Evolutionary conservation across 805 yeast species (phyloP).

Genomic region (Torulaspora gathmanii): DNA sequence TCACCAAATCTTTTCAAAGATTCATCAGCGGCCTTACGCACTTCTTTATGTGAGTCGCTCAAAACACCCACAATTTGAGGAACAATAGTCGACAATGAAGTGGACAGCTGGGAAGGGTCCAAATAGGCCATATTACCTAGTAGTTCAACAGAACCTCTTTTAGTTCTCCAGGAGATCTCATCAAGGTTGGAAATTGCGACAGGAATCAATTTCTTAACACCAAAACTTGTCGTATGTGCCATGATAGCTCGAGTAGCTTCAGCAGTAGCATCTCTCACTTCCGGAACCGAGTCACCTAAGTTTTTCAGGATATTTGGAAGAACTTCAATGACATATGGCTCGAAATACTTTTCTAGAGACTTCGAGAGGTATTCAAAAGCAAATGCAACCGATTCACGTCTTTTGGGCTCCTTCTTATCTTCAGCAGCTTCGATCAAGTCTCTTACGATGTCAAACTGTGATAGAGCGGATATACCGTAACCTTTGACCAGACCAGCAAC

Average conservation of each 20-base stretch:
- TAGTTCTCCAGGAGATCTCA: constrained; percentile 91
- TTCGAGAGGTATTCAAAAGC: constrained; percentile 81
- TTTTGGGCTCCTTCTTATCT: constrained; percentile 66
- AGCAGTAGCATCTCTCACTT: constrained; percentile 86
- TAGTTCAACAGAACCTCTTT: constrained; percentile 93
- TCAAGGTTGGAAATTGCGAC: constrained; percentile 80
- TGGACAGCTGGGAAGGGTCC: constrained; percentile 89
- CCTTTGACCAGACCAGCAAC: constrained; percentile 92
- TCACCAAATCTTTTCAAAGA: constrained; percentile 90
- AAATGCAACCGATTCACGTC: constrained; percentile 83
- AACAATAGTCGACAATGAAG: constrained; percentile 82
- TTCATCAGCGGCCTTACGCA: constrained; percentile 88
- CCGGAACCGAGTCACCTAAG: constrained; percentile 78
- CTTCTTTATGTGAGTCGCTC: constrained; percentile 95
- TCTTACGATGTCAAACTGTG: constrained; percentile 73
- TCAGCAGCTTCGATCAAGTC: constrained; percentile 78
- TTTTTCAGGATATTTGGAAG: constrained; percentile 75
- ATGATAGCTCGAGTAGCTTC: constrained; percentile 82
- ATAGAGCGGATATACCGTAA: constrained; percentile 71
- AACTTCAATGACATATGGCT: constrained; percentile 88
- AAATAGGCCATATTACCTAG: constrained; percentile 97
- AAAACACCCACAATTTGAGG: constrained; percentile 95
- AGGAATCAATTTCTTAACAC: constrained; percentile 88
- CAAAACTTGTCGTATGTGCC: constrained; percentile 87
- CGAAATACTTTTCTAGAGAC: constrained; percentile 71